Conservation (phyloP, 352 stramenopile genomes). For the Plasmopara viticola region DNA sequence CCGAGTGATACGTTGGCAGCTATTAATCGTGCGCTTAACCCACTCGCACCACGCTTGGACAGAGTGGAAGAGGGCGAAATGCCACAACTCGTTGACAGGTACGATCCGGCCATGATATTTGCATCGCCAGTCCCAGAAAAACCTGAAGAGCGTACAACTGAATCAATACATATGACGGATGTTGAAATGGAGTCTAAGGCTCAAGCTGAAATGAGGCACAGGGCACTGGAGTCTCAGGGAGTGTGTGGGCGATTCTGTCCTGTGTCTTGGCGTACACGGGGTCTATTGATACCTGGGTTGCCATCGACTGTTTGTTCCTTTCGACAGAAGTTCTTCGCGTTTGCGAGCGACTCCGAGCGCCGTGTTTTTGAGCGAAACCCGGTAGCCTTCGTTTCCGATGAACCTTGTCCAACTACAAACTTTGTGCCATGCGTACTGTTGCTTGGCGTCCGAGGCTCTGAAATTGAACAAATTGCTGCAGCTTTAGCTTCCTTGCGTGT, state of each 20-base stretch:
- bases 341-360: conserved; percentile 35
- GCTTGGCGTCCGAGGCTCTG: conserved; percentile 41
- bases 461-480: conserved; percentile 8
- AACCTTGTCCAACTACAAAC: conserved; percentile 17
- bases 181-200: conserved; percentile 10
- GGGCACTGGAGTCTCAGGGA: conserved; percentile 27
- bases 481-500: conserved; percentile 4
- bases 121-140: conserved; percentile 13
- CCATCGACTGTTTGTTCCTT: conserved; percentile 35
- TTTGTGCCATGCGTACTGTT: conserved; percentile 43
- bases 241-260: conserved; percentile 56
- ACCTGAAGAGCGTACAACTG: conserved; percentile 7
- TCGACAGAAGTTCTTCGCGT: conserved; percentile 46
- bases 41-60: conserved; percentile 40
- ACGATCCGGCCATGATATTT: conserved; percentile 31
- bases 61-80: conserved; percentile 34
- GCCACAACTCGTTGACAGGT: conserved; percentile 18
- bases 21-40: conserved; percentile 30
- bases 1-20: conserved; percentile 27
- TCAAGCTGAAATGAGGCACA: conserved; percentile 13
- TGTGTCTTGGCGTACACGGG: conserved; percentile 44
- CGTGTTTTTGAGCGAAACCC: conserved; percentile 51
- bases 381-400: conserved; percentile 29
- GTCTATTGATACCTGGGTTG: conserved; percentile 35
- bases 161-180: conserved; percentile 4